Evolutionary conservation across 2,329 filamentous ascomycete genomes (phyloP).

Genomic region (Ustilaginoidea virens): DNA sequence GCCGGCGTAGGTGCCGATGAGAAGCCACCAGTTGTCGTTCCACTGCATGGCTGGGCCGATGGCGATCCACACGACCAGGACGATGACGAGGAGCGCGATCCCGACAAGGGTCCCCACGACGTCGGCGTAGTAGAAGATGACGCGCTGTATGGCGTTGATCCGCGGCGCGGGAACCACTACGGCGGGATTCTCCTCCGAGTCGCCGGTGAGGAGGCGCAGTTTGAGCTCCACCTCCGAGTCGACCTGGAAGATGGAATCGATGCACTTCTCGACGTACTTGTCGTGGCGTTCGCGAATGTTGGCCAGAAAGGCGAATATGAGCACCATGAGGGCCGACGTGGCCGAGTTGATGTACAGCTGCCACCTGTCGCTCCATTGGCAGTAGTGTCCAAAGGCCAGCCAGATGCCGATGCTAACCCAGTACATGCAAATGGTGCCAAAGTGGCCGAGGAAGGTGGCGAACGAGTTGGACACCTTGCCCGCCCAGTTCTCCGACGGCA

Average conservation of each 20-base stretch:
- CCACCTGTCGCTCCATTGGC: constrained; percentile 18
- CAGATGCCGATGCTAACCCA: constrained; percentile 18
- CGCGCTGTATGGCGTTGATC: constrained; percentile 17
- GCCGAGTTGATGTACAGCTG: constrained; percentile 28
- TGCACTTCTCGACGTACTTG: constrained; percentile 14
- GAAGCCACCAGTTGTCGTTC: constrained; percentile 28
- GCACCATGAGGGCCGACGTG: constrained; percentile 20
- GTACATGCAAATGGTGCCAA: constrained; percentile 11
- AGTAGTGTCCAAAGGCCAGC: constrained; percentile 15
- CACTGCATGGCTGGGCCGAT: constrained; percentile 23
- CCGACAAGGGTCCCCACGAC: constrained; percentile 26
- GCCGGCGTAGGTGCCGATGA: constrained; percentile 31
- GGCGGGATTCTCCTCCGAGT: constrained; percentile 16
- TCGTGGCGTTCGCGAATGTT: constrained; percentile 22
- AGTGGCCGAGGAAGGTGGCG: constrained; percentile 13
- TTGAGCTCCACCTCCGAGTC: constrained; percentile 19
- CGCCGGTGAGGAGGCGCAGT: constrained; percentile 18
- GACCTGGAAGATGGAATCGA: constrained; percentile 17
- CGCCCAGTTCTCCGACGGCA: constrained; percentile 14
- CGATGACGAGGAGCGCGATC: constrained; percentile 19
- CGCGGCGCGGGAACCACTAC: constrained; percentile 16
- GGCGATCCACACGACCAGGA: constrained; percentile 21
- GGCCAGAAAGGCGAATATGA: constrained; percentile 25
- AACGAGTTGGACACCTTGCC: constrained; percentile 12
- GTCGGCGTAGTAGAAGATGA: constrained; percentile 26